phyloP scores from a whole-genome alignment of 306 rosid species.

The Cucumis cinereus region DNA sequence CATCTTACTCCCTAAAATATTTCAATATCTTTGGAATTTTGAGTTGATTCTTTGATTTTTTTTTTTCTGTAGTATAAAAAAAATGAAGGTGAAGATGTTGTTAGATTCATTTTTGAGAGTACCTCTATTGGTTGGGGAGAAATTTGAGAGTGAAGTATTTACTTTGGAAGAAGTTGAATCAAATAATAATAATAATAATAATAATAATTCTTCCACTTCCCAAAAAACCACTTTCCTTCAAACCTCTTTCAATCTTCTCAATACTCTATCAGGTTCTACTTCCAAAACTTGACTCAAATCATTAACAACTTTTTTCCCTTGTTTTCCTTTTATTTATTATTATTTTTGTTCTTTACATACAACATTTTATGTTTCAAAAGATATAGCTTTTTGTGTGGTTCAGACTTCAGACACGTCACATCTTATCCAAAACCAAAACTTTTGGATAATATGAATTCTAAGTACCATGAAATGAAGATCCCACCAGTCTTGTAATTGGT shows the following conservation, averaged over 20 bases:
- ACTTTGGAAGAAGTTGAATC: background rate
- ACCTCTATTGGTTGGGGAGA: background rate
- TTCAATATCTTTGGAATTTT: background rate
- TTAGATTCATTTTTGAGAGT: background rate
- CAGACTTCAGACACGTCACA: background rate
- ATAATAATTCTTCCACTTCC: background rate
- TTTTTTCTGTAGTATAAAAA: background rate
- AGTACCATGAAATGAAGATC: background rate
- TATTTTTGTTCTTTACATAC: no score
- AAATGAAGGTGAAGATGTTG: background rate
- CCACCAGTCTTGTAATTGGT: no score
- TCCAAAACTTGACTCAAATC: background rate
- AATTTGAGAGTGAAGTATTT: background rate
- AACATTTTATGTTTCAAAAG: background rate
- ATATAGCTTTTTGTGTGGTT: background rate
- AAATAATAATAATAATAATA: background rate
- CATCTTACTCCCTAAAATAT: background rate
- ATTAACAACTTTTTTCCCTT: background rate
- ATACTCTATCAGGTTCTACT: slow-evolving; percentile 4
- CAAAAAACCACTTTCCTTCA: background rate
- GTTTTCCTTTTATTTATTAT: background rate
- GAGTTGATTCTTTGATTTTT: background rate
- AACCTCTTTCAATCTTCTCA: background rate
- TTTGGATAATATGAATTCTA: background rate
- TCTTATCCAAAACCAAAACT: background rate